Evolutionary conservation across 257 asterid species (phyloP), one percentile per base, ranked within the genome.

Genomic region (Eucommia ulmoides): DNA sequence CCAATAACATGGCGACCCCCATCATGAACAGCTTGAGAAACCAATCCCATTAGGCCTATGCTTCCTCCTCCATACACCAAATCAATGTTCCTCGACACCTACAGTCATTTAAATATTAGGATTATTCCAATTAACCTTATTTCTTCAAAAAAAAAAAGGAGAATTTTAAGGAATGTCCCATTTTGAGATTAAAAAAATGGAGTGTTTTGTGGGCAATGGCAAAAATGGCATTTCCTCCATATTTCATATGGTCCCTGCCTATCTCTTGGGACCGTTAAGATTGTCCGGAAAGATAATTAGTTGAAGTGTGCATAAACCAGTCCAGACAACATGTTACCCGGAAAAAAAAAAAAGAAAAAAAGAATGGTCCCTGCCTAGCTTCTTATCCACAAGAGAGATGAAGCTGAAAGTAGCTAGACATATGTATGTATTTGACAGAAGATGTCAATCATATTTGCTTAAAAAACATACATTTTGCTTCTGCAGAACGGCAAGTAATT

Each of bases 51-150:
- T 26, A 88, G 77, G 63, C 97, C 97, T 69, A 88, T 83, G 85
- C 97, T 88, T 1, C 97, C 97, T 52, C 97, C 97, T 62, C 97
- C 97, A 71, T 88, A 83, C 52, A 88, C 97, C 81, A 88, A 79
- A 83, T 88, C 97, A 69, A 83, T 83, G 81, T 81, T 81, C 54
- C 80, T 73, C 26, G 81, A 77, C 20, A 88, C 94, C 95, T 88
- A 62, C 45, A 29, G 8, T 29, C 38, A 29, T 6, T 5, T 29
- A 6, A 29, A 29, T 12, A 29, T 12, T 5, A 29, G 12, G 12
- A 29, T 29, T 6, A 5, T 29, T 12, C 6, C 38, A 29, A 5
- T 5, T 12, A 29, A 29, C 6, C 38, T 29, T 5, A 29, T 5
- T 5, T 7, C 12, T 12, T 5, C 8, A 29, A 29, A 5, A 29